Evolutionary conservation across 352 stramenopile species (phyloP).

Genomic region (Pythium monospermum): DNA sequence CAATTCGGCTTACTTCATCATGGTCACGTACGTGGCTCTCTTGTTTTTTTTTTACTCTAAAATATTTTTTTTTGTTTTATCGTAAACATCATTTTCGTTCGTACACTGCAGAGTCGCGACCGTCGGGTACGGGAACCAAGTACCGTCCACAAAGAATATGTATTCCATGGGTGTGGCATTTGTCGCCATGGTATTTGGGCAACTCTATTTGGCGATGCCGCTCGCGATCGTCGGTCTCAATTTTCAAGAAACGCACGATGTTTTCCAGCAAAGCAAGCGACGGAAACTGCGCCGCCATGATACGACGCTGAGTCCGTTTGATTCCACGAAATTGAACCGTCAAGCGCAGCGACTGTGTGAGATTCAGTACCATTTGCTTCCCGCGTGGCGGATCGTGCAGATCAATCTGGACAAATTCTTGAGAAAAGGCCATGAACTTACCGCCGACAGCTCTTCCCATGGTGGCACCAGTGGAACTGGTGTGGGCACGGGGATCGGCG

Average conservation of each 20-base stretch:
- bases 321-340: conserved; percentile 36
- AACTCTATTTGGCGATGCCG: conserved; percentile 80
- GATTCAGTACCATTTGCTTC: conserved; percentile 55
- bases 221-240: conserved; percentile 75
- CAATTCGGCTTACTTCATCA: conserved; percentile 80
- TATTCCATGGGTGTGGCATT: conserved; percentile 41
- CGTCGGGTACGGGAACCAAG: conserved; percentile 68
- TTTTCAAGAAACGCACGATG: conserved; percentile 58
- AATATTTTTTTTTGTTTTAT: not conserved
- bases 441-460: not conserved
- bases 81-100: conserved; percentile 2
- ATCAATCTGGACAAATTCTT: conserved; percentile 35
- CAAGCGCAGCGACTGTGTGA: conserved; percentile 50
- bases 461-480: too few relatives aligned
- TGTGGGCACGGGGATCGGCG: too few relatives aligned
- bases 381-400: conserved; percentile 42
- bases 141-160: conserved; percentile 54
- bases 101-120: conserved; percentile 52
- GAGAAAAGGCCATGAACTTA: conserved; percentile 3
- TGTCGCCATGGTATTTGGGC: conserved; percentile 67
- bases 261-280: conserved; percentile 50
- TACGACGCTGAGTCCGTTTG: conserved; percentile 48
- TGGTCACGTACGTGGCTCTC: conserved; percentile 68
- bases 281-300: conserved; percentile 45
- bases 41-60: not conserved